Evolutionary conservation across 1,284 basidiomycete genomes (phyloP), one percentile per base, ranked within the genome.

Genomic region (Laetiporus sulphureus): DNA sequence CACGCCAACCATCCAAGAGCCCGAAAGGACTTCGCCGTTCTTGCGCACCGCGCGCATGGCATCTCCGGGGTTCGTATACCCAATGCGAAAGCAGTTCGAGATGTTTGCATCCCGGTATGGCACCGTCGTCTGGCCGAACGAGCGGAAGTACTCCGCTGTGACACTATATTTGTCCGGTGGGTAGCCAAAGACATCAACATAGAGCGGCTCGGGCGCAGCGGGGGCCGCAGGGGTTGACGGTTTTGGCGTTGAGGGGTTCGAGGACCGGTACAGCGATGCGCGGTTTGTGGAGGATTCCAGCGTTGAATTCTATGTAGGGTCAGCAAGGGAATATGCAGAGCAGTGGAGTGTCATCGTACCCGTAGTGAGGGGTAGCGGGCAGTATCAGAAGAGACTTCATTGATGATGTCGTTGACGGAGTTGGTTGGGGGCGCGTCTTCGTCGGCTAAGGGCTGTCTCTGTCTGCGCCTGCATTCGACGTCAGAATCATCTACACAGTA

Each of bases 1-100:
- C 36, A 75, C 77, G 6, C 87, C 88, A 32, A 91, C 66, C 85
- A 91, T 91, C 72, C 79, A 86, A 36, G 68, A 72, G 2, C 85
- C 84, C 15, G 73, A 67, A 11, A 91, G 56, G 1, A 88, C 63
- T 35, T 90, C 87, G 0, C 88, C 88, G 48, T 83, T 90, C 62
- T 83, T 83, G 37, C 83, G 66, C 11, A 87, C 75, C 1, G 87
- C 85, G 10, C 87, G 67, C 46, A 83, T 61, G 0, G 87, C 87
- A 41, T 87, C 83, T 22, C 73, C 76, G 8, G 77, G 67, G 48
- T 85, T 76, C 31, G 65, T 62, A 54, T 81, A 90, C 2, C 83
- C 83, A 36, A 87, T 78, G 40, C 71, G 69, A 59, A 88, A 87
- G 56, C 79, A 83, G 55, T 87, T 87, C 22, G 67, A 51, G 25